Conservation (phyloP, 2,329 filamentous ascomycete genomes). For the Aureobasidium mangrovei region DNA sequence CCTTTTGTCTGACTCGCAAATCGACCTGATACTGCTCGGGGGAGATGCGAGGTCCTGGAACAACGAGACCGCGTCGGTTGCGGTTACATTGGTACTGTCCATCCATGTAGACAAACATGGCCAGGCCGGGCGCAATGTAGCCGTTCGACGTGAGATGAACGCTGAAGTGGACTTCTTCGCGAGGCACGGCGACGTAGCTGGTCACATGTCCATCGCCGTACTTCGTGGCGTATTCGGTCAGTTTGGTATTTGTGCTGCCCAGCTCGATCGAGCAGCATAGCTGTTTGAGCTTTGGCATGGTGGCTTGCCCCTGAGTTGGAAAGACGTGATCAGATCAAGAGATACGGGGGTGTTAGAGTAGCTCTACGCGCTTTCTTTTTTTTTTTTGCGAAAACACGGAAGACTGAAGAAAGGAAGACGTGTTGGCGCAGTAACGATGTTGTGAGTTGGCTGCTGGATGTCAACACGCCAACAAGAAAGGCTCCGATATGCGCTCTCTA, state of each 20-base stretch:
- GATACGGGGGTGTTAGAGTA: no score
- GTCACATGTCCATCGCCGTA: conserved; percentile 47
- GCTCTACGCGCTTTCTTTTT: no score
- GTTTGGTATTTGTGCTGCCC: conserved; percentile 31
- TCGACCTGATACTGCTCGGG: conserved; percentile 34
- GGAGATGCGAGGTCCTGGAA: conserved; percentile 23
- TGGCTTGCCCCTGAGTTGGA: conserved; percentile 11
- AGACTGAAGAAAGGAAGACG: no score
- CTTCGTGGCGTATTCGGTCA: conserved; percentile 42
- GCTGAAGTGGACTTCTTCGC: conserved; percentile 37
- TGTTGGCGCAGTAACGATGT: no score
- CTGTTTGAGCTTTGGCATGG: conserved; percentile 47
- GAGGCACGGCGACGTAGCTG: conserved; percentile 43
- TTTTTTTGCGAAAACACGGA: no score
- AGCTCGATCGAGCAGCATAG: conserved; percentile 45
- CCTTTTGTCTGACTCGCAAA: conserved; percentile 46
- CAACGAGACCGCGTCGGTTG: conserved; percentile 37
- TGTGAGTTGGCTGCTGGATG: no score
- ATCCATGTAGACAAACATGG: conserved; percentile 49
- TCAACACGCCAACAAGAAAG: no score
- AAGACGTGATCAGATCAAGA: no score
- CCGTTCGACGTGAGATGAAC: conserved; percentile 41
- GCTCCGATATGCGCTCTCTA: no score
- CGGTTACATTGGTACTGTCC: conserved; percentile 51
- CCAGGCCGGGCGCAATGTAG: conserved; percentile 46